These are phyloP conservation scores for Tetrahymena borealis DNA, from an alignment of 73 alveolate species.

Conservation along the genomic window DNA sequence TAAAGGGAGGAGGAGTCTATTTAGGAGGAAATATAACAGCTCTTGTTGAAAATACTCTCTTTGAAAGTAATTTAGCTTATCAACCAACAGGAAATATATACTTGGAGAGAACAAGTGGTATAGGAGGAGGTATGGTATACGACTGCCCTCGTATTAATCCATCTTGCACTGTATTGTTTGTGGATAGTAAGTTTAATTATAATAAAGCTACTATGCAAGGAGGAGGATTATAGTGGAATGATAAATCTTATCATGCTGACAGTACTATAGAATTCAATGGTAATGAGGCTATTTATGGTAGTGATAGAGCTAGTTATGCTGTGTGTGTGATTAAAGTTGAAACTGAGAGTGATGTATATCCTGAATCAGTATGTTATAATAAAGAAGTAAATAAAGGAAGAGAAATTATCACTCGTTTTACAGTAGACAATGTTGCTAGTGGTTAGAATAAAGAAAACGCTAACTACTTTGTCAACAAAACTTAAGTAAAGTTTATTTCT, in stretches of 20 bases:
- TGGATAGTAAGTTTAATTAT: neutral
- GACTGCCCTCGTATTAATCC: neutral
- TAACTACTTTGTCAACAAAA: neutral
- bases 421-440: neutral
- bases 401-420: neutral
- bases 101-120: neutral
- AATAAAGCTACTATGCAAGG: neutral
- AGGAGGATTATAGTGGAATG: neutral
- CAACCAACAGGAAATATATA: neutral
- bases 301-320: neutral
- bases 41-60: neutral
- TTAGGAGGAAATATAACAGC: neutral
- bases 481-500: neutral
- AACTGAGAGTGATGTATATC: neutral
- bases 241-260: neutral
- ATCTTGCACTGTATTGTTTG: neutral
- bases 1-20: neutral
- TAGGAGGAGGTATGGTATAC: neutral
- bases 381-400: neutral
- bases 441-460: neutral
- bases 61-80: neutral
- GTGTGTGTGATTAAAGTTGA: neutral
- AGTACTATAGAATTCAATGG: neutral
- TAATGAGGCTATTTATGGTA: neutral
- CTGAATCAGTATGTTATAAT: neutral